A percentile compares a stretch with the other conserved stretches of the same genome.
Conservation (phyloP, 108 stramenopile genomes). For the Nitzschia sp. region DNA sequence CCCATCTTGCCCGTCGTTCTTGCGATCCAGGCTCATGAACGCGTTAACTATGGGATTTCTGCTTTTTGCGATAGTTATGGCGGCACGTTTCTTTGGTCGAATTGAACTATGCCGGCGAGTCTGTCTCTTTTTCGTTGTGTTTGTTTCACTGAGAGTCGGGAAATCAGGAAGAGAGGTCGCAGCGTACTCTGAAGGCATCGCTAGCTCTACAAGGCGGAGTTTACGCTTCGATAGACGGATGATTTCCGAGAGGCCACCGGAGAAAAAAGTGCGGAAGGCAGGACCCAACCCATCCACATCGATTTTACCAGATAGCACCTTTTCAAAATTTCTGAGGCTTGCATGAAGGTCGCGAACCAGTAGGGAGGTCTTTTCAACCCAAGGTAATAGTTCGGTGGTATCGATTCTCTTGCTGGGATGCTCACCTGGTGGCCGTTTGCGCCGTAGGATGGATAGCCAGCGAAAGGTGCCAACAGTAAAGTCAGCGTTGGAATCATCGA, state of each 20-base stretch:
- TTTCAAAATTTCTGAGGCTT: conserved; percentile 11
- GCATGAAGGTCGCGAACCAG: conserved; percentile 17
- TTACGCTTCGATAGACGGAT: not conserved
- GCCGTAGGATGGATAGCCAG: conserved; percentile 19
- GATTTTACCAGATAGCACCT: not conserved
- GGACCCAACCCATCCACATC: not conserved
- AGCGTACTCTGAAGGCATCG: conserved; percentile 6
- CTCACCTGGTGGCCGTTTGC: conserved; percentile 21
- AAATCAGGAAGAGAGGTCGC: conserved; percentile 19
- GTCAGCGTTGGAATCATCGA: conserved; percentile 9
- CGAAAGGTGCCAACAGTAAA: conserved; percentile 25
- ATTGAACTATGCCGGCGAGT: not conserved
- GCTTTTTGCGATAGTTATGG: conserved; percentile 18
- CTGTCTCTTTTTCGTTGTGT: conserved; percentile 15
- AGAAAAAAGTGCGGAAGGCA: not conserved
- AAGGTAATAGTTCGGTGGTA: conserved; percentile 3
- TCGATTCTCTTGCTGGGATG: not conserved
- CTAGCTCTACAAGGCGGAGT: conserved; percentile 1
- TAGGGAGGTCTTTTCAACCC: conserved; percentile 7
- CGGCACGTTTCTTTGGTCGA: conserved; percentile 12
- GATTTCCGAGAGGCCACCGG: conserved; percentile 7
- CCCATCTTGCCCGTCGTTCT: conserved; percentile 4
- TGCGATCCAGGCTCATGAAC: conserved; percentile 32
- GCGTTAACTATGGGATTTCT: conserved; percentile 47
- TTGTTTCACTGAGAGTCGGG: conserved; percentile 1